A percentile compares a stretch with the other conserved stretches of the same genome.
Conservation (phyloP, 192 early-diverging fungal genomes). For the Geranomyces variabilis region DNA sequence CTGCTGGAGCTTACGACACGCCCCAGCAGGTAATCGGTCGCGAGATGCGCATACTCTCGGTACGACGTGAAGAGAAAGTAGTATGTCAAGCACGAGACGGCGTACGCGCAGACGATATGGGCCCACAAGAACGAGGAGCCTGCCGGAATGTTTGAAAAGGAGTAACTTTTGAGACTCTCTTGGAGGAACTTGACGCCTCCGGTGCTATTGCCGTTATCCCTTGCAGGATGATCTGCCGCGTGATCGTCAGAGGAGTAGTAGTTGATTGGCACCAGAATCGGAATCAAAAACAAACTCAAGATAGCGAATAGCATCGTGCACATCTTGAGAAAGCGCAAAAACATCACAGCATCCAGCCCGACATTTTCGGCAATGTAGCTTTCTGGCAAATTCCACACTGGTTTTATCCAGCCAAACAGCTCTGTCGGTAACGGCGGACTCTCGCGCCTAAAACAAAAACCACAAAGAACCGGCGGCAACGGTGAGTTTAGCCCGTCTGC, state of each 20-base stretch:
- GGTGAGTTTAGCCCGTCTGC: no score
- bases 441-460: constrained; percentile 27
- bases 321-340: constrained; percentile 50
- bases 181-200: constrained; percentile 14
- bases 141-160: constrained; percentile 42
- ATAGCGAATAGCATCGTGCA: constrained; percentile 34
- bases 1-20: constrained; percentile 7
- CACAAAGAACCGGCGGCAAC: no score
- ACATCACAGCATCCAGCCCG: constrained; percentile 57
- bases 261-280: constrained; percentile 49
- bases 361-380: constrained; percentile 46
- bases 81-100: constrained; percentile 43
- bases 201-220: neutral
- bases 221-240: neutral
- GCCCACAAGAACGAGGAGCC: constrained; percentile 39
- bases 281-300: constrained; percentile 37
- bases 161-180: constrained; percentile 22
- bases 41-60: constrained; percentile 39
- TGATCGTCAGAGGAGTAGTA: constrained; percentile 27
- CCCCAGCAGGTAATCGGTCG: constrained; percentile 38
- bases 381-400: constrained; percentile 37
- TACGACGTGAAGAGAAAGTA: constrained; percentile 44
- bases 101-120: constrained; percentile 44
- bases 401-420: constrained; percentile 48
- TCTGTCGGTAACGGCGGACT: constrained; percentile 37